These are phyloP conservation scores for Stentor roeselii DNA, from an alignment of 73 alveolate species.

Conservation along the genomic window DNA sequence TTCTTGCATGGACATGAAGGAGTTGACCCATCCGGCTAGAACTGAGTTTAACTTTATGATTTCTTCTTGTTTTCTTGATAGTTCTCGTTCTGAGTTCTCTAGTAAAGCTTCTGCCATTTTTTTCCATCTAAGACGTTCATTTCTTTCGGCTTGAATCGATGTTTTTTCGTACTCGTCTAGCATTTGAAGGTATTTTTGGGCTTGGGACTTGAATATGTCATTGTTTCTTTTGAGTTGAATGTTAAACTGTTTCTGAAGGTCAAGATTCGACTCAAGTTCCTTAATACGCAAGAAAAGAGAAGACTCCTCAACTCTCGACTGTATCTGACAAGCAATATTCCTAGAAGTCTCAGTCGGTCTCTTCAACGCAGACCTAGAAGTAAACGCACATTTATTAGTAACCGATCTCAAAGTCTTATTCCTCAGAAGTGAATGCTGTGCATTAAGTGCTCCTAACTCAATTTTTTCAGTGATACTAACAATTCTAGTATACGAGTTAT, in stretches of 20 bases:
- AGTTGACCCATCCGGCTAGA: constrained; percentile 1
- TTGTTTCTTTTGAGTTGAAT: constrained; percentile 3
- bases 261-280: constrained; percentile 16
- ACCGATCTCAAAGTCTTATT: background rate
- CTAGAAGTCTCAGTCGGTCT: background rate
- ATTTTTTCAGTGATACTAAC: constrained; percentile 11
- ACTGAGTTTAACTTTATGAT: background rate
- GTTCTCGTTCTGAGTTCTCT: constrained; percentile 12
- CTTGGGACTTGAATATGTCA: background rate
- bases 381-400: background rate
- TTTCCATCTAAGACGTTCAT: background rate
- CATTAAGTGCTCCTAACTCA: background rate
- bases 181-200: background rate
- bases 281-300: background rate
- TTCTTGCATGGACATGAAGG: background rate
- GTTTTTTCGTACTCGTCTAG: background rate
- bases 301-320: background rate
- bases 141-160: background rate
- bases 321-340: background rate
- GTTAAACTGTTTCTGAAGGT: background rate
- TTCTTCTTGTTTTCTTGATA: constrained; percentile 13
- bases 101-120: background rate
- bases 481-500: background rate
- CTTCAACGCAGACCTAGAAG: background rate
- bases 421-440: background rate